Evolutionary conservation across 2,329 filamentous ascomycete species (phyloP).

Genomic region (Neonectria punicea): DNA sequence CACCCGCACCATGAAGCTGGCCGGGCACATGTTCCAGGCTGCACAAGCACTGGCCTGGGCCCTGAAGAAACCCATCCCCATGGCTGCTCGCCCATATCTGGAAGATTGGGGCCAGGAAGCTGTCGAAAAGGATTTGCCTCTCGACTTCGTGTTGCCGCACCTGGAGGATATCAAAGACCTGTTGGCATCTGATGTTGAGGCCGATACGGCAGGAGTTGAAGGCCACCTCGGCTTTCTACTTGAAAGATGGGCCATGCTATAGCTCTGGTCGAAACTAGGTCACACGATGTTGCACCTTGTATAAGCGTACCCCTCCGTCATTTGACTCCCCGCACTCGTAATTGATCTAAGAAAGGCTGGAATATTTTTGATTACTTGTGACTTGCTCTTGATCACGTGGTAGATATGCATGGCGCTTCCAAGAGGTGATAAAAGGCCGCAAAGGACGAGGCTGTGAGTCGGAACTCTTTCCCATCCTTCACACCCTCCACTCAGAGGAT

Average conservation of each 20-base stretch:
- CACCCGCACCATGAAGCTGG: not conserved
- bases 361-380: too few relatives aligned
- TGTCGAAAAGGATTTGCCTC: not conserved
- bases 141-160: not conserved
- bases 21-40: not conserved
- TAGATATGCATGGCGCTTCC: too few relatives aligned
- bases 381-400: too few relatives aligned
- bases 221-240: not conserved
- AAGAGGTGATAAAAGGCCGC: too few relatives aligned
- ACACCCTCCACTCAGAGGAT: too few relatives aligned
- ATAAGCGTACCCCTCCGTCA: too few relatives aligned
- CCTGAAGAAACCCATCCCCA: not conserved
- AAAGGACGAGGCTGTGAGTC: too few relatives aligned
- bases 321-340: too few relatives aligned
- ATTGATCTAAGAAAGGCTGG: too few relatives aligned
- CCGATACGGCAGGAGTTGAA: not conserved
- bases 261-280: not conserved
- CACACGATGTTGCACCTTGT: too few relatives aligned
- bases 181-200: not conserved
- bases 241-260: not conserved
- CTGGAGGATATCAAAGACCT: not conserved
- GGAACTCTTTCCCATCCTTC: too few relatives aligned
- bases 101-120: not conserved
- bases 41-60: not conserved
- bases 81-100: not conserved